Evolutionary conservation across 2,329 filamentous ascomycete species (phyloP).

Genomic region (Immersiporthe knoxdaviesiana): DNA sequence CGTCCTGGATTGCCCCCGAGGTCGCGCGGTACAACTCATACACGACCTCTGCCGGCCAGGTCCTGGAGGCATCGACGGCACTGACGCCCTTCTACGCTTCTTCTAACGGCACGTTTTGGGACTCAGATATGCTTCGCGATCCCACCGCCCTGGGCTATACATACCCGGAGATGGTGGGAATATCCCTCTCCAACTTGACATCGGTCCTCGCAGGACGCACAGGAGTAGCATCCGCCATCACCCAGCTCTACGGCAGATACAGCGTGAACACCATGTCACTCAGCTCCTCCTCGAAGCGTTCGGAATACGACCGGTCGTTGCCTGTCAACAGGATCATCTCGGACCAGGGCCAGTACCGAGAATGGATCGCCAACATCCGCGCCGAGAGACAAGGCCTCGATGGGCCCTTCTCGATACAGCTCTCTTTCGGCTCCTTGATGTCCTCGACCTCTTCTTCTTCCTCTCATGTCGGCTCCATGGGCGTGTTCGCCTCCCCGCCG

Average conservation of each 20-base stretch:
- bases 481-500: slow-evolving; percentile 51
- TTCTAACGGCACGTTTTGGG: slow-evolving; percentile 66
- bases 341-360: slow-evolving; percentile 49
- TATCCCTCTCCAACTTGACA: slow-evolving; percentile 39
- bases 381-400: slow-evolving; percentile 63
- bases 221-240: slow-evolving; percentile 57
- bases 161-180: slow-evolving; percentile 65
- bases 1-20: slow-evolving; percentile 65
- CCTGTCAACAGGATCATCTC: slow-evolving; percentile 42
- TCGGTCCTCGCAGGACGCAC: slow-evolving; percentile 41
- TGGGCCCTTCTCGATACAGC: slow-evolving; percentile 65
- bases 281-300: slow-evolving; percentile 19
- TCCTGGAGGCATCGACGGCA: slow-evolving; percentile 58
- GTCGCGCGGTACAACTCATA: slow-evolving; percentile 62
- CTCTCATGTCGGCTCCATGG: slow-evolving; percentile 62
- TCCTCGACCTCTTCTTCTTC: slow-evolving; percentile 29
- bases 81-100: slow-evolving; percentile 70
- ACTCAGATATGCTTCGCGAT: slow-evolving; percentile 62
- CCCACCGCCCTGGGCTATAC: slow-evolving; percentile 71
- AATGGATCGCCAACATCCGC: slow-evolving; percentile 72
- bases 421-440: slow-evolving; percentile 65
- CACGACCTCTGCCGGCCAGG: slow-evolving; percentile 57
- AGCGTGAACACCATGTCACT: slow-evolving; percentile 41
- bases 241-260: slow-evolving; percentile 61
- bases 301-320: slow-evolving; percentile 20